Percentiles rank a stretch among this genome's conserved stretches.
Evolutionary conservation across 306 rosid genomes (phyloP).

Genomic region (Crataegus laevigata): DNA sequence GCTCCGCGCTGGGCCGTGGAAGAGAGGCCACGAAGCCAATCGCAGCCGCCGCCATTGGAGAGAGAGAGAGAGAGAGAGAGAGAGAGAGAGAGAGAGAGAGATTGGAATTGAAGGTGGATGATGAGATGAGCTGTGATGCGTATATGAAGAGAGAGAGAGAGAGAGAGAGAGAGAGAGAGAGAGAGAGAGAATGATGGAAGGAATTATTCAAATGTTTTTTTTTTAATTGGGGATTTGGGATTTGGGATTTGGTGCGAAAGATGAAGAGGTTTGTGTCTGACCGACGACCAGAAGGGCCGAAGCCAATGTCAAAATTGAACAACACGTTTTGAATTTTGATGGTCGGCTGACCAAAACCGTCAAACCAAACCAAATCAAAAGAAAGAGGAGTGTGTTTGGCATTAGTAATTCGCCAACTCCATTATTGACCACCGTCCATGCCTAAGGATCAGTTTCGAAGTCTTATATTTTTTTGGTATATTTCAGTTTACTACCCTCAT

Average conservation of each 20-base stretch:
- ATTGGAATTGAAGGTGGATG: neutral
- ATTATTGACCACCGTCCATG: neutral
- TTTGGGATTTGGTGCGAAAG: neutral
- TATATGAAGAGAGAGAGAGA: neutral
- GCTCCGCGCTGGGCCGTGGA: neutral
- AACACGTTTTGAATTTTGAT: neutral
- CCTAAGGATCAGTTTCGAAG: too few species aligned
- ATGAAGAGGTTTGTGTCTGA: neutral
- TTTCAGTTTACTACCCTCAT: too few species aligned
- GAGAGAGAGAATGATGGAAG: neutral
- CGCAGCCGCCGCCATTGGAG: slow-evolving; percentile 35
- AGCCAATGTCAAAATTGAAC: neutral
- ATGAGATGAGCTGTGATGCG: neutral
- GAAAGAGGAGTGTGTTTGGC: neutral
- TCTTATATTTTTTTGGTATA: too few species aligned
- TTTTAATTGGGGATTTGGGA: neutral
- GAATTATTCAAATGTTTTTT: neutral
- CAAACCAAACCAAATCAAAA: neutral
- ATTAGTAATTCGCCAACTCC: neutral
- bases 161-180: neutral
- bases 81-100: neutral
- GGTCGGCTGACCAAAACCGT: neutral
- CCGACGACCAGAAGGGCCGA: neutral
- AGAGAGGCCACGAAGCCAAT: slow-evolving; percentile 18
- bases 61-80: neutral